Percentiles rank a stretch among this genome's conserved stretches.
These are phyloP conservation scores for Trichophyton schoenleinii DNA, from an alignment of 2,329 filamentous ascomycete species.

Conservation along the genomic window DNA sequence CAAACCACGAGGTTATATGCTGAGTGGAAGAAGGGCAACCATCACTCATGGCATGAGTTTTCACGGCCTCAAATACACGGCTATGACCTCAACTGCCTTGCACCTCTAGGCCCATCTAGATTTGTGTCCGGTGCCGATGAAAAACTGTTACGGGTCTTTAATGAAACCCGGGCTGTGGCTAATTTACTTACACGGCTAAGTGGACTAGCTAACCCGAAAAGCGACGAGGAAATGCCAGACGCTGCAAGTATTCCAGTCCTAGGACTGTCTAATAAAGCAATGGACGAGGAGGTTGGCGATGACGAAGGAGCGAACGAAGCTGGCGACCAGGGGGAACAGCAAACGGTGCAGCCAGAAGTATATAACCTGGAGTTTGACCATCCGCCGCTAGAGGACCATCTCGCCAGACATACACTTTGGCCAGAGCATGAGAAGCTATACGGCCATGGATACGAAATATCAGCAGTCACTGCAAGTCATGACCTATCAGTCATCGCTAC, in stretches of 20 bases:
- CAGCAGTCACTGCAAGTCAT: slow-evolving; percentile 65
- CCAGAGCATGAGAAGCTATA: slow-evolving; percentile 94
- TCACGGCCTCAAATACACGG: slow-evolving; percentile 93
- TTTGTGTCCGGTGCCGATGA: slow-evolving; percentile 96
- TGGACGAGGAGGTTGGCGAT: slow-evolving; percentile 45
- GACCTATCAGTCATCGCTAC: slow-evolving; percentile 70
- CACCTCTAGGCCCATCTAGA: slow-evolving; percentile 55
- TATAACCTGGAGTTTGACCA: slow-evolving; percentile 53
- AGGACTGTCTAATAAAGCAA: slow-evolving; percentile 89
- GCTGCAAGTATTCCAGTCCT: slow-evolving; percentile 91
- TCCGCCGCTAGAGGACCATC: slow-evolving; percentile 78
- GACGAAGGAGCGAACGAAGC: slow-evolving; percentile 34
- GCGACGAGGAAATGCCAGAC: slow-evolving; percentile 51
- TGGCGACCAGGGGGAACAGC: slow-evolving; percentile 19
- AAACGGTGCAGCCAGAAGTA: slow-evolving; percentile 25
- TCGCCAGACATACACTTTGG: slow-evolving; percentile 85
- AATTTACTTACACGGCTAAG: slow-evolving; percentile 57
- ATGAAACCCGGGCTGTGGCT: slow-evolving; percentile 73
- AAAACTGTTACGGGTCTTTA: slow-evolving; percentile 93
- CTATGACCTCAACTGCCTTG: slow-evolving; percentile 93
- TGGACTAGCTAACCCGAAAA: slow-evolving; percentile 38
- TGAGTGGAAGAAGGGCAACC: slow-evolving; percentile 50
- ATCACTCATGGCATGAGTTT: slow-evolving; percentile 81
- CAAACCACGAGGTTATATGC: slow-evolving; percentile 86
- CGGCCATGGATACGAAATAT: slow-evolving; percentile 95